Percentiles rank a stretch among this genome's conserved stretches.
Evolutionary conservation across 2,329 filamentous ascomycete species (phyloP).

Genomic region (Boeremia exigua): DNA sequence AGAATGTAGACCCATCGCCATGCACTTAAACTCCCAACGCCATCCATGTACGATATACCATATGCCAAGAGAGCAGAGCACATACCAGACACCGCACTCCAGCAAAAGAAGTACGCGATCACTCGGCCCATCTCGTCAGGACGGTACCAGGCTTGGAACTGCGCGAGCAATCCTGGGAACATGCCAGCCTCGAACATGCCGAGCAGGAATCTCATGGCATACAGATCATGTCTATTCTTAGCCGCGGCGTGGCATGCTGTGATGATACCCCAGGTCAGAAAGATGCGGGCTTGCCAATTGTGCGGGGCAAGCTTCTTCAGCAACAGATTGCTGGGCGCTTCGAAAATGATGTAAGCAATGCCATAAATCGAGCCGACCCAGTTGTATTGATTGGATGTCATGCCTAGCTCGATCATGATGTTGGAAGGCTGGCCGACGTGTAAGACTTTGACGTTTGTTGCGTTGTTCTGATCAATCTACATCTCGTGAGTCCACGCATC

Average conservation of each 20-base stretch:
- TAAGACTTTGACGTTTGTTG: constrained; percentile 30
- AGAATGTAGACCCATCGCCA: constrained; percentile 52
- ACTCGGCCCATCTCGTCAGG: constrained; percentile 48
- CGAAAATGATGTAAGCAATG: constrained; percentile 32
- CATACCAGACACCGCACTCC: constrained; percentile 42
- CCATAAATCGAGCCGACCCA: constrained; percentile 34
- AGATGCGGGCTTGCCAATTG: constrained; percentile 45
- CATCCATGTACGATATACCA: constrained; percentile 31
- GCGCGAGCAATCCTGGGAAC: constrained; percentile 38
- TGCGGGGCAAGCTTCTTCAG: constrained; percentile 47
- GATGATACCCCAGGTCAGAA: constrained; percentile 34
- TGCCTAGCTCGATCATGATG: constrained; percentile 27
- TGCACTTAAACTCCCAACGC: constrained; percentile 21
- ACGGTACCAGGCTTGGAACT: constrained; percentile 48
- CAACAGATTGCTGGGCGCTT: constrained; percentile 45
- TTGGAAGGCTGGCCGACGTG: constrained; percentile 30
- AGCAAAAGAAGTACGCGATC: constrained; percentile 45
- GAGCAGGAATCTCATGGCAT: constrained; percentile 31
- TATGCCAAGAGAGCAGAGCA: constrained; percentile 39
- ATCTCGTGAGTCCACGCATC: not conserved
- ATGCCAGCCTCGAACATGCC: constrained; percentile 37
- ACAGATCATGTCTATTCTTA: constrained; percentile 31
- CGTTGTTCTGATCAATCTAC: constrained; percentile 33
- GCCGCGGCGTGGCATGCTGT: constrained; percentile 40
- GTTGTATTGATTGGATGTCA: constrained; percentile 33